These are phyloP conservation scores for Pisolithus orientalis DNA, from an alignment of 768 basidiomycete genomes.

Conservation along the genomic window DNA sequence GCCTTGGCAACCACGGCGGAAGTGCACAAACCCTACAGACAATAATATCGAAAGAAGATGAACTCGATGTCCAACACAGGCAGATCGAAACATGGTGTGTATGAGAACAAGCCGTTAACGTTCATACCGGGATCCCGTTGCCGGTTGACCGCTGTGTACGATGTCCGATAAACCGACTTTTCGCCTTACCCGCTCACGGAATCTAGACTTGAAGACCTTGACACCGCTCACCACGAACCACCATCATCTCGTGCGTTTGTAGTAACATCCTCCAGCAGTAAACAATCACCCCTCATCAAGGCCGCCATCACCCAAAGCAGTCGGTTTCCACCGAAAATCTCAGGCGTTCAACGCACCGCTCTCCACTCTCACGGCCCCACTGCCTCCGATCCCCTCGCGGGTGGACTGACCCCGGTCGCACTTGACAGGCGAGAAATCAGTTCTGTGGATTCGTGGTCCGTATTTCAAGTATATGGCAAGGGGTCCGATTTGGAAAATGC, in stretches of 20 bases:
- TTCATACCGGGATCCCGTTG: not conserved
- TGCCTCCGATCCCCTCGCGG: conserved; percentile 64
- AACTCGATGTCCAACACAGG: conserved; percentile 61
- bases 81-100: conserved; percentile 78
- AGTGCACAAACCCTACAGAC: too few species aligned
- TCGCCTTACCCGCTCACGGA: conserved; percentile 86
- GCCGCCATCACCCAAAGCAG: conserved; percentile 9
- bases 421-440: conserved; percentile 2
- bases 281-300: too few species aligned
- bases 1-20: conserved; percentile 5
- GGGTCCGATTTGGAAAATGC: conserved; percentile 61
- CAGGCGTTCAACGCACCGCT: conserved; percentile 44
- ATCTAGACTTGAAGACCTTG: conserved; percentile 50
- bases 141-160: not conserved
- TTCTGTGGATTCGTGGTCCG: conserved; percentile 76
- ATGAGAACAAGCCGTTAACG: conserved; percentile 16
- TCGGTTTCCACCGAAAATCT: conserved; percentile 32
- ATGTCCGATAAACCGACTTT: conserved; percentile 61
- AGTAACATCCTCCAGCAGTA: too few species aligned
- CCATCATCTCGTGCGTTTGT: not conserved
- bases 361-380: conserved; percentile 65
- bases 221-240: conserved; percentile 6
- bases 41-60: conserved; percentile 40
- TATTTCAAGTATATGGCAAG: conserved; percentile 98
- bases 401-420: conserved; percentile 48